phyloP scores from a whole-genome alignment of 2,329 filamentous ascomycete genomes.

The Diplodia intermedia region DNA sequence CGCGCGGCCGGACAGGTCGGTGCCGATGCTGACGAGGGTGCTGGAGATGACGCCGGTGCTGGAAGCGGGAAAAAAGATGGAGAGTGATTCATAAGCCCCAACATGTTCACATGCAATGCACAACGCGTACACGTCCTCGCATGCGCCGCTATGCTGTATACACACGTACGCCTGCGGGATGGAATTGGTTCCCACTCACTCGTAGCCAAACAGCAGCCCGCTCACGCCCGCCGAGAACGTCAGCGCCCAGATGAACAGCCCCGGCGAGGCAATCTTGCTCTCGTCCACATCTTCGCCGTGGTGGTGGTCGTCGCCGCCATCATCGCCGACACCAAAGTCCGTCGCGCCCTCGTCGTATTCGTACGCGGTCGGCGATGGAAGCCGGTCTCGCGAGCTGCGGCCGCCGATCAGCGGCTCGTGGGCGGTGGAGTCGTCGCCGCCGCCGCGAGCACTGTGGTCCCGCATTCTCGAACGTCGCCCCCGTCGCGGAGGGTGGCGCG shows the following conservation, averaged over 20 bases:
- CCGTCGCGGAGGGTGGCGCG: neutral
- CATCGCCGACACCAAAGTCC: conserved; percentile 34
- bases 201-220: conserved; percentile 67
- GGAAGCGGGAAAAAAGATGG: conserved; percentile 10
- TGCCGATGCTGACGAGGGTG: conserved; percentile 62
- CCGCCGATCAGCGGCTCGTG: conserved; percentile 31
- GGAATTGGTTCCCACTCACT: conserved; percentile 47
- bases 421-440: conserved; percentile 10
- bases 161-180: neutral
- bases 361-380: conserved; percentile 13
- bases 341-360: conserved; percentile 5
- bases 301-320: too few relatives aligned
- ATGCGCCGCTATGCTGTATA: too few relatives aligned
- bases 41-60: conserved; percentile 68
- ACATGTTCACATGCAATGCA: neutral
- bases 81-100: neutral
- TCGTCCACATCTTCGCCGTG: conserved; percentile 41
- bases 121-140: neutral
- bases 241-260: conserved; percentile 61
- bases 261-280: conserved; percentile 40
- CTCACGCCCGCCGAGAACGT: conserved; percentile 65
- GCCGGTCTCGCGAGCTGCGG: conserved; percentile 9
- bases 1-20: conserved; percentile 59
- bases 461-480: conserved; percentile 25
- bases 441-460: conserved; percentile 5